Evolutionary conservation across 768 basidiomycete genomes (phyloP), one percentile per base, ranked within the genome.

Genomic region (Hebeloma cylindrosporum): DNA sequence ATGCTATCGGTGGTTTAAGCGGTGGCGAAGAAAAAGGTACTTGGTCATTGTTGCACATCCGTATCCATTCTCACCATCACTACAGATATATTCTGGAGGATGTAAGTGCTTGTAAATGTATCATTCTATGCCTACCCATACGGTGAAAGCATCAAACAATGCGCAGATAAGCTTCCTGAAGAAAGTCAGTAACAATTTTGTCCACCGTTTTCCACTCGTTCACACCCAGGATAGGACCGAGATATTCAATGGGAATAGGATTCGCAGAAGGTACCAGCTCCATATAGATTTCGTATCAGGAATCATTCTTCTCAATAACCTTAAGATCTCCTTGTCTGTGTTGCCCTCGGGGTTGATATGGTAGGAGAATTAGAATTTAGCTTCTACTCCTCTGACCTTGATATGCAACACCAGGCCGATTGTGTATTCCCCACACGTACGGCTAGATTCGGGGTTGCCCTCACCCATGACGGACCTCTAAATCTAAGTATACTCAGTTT

Each of bases 401-500:
- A 17, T 49, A 5, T 50, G 14, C n/a, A n/a, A n/a, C n/a, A 41
- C 7, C 47, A 90, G 89, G 91, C 91, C 0, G 92, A 95, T 60
- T 95, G 92, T 51, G 92, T 95, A 8, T 94, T 93, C 57, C 93
- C 92, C 23, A 95, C 92, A 2, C 78, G 93, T 47, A 94, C 93
- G 1, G 93, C 92, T 27, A 78, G 92, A 21, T 94, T 94, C 62
- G 92, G 92, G 2, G 85, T 94, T 11, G 92, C 93, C 4, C 64
- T 95, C 46, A 94, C 93, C 7, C 80, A 82, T 57, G 74, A 67
- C 3, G 92, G 92, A 0, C 90, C 90, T 4, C 56, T 95, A 13
- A 94, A 94, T 63, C 77, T 94, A 17, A 80, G 90, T 91, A 50
- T 38, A 78, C 58, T 7, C 43, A 41, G 4, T 14, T 33, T n/a